Percentiles rank a stretch among this genome's conserved stretches.
Conservation (phyloP, 1,139 yeast species). For the Yamadazyma trypodendri region DNA sequence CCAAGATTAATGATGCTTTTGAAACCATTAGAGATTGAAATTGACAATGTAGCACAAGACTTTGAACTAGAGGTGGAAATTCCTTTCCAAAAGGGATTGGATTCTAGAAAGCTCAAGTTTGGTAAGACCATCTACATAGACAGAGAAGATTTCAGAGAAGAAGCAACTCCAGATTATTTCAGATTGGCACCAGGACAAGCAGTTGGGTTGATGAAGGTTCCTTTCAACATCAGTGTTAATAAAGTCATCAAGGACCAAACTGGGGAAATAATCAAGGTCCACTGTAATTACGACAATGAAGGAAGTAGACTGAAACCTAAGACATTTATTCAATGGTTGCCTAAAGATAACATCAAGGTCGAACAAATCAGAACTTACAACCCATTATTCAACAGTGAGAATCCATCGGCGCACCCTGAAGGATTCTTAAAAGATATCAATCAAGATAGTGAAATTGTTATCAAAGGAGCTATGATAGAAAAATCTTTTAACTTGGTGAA, state of each 20-base stretch:
- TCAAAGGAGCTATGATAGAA: constrained; percentile 71
- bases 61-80: constrained; percentile 67
- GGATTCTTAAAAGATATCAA: constrained; percentile 86
- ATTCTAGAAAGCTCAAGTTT: constrained; percentile 75
- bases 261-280: constrained; percentile 69
- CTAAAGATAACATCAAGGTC: constrained; percentile 56
- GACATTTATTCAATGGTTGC: constrained; percentile 97
- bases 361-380: constrained; percentile 84
- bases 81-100: constrained; percentile 80
- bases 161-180: constrained; percentile 59
- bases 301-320: constrained; percentile 71
- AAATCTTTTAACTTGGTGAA: constrained; percentile 70
- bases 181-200: constrained; percentile 92
- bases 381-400: constrained; percentile 86
- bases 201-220: constrained; percentile 94
- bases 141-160: constrained; percentile 80
- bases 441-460: constrained; percentile 69
- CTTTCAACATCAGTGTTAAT: constrained; percentile 74
- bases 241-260: constrained; percentile 59
- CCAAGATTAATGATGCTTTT: constrained; percentile 94
- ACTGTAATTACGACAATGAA: constrained; percentile 72
- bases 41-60: constrained; percentile 80
- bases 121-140: constrained; percentile 80
- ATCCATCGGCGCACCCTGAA: constrained; percentile 84
- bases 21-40: constrained; percentile 79